Evolutionary conservation across 805 yeast genomes (phyloP).

Genomic region (Gaillardinia entomophila): DNA sequence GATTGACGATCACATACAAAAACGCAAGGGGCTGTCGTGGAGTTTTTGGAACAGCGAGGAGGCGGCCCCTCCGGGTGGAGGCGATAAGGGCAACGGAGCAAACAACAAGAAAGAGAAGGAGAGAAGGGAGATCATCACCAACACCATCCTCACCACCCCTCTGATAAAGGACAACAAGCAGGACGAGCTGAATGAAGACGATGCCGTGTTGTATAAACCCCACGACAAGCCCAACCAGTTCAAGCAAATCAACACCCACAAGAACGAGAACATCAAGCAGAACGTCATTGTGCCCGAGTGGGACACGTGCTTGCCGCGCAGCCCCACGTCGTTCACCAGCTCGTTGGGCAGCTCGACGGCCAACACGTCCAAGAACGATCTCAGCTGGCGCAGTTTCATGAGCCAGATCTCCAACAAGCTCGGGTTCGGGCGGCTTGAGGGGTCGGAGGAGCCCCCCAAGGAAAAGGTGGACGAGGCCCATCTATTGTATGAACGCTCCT

Average conservation of each 20-base stretch:
- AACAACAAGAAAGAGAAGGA: conserved; percentile 5
- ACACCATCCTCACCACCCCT: conserved; percentile 30
- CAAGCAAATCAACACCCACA: conserved; percentile 38
- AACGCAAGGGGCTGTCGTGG: conserved; percentile 26
- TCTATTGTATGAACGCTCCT: conserved; percentile 28
- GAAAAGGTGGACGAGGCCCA: conserved; percentile 29
- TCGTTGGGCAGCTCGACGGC: conserved; percentile 17
- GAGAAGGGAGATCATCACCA: conserved; percentile 10
- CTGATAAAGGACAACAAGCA: conserved; percentile 10
- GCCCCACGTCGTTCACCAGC: conserved; percentile 8
- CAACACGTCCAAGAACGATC: conserved; percentile 21
- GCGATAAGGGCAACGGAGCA: conserved; percentile 4
- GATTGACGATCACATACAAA: conserved; percentile 23
- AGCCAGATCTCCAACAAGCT: conserved; percentile 27
- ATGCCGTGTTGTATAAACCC: conserved; percentile 40
- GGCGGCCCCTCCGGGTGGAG: no score
- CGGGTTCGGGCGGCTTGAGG: conserved; percentile 25
- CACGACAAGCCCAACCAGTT: conserved; percentile 36
- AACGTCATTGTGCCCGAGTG: conserved; percentile 39
- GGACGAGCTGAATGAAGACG: conserved; percentile 17
- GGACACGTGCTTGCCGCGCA: conserved; percentile 32
- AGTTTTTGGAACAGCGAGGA: conserved; percentile 26
- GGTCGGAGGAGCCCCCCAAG: conserved; percentile 11
- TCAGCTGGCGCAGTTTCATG: conserved; percentile 30
- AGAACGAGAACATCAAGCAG: conserved; percentile 35